Percentiles rank a stretch among this genome's conserved stretches.
These are phyloP conservation scores for Euphrasia arctica DNA, from an alignment of 305 asterid species.

Conservation along the genomic window DNA sequence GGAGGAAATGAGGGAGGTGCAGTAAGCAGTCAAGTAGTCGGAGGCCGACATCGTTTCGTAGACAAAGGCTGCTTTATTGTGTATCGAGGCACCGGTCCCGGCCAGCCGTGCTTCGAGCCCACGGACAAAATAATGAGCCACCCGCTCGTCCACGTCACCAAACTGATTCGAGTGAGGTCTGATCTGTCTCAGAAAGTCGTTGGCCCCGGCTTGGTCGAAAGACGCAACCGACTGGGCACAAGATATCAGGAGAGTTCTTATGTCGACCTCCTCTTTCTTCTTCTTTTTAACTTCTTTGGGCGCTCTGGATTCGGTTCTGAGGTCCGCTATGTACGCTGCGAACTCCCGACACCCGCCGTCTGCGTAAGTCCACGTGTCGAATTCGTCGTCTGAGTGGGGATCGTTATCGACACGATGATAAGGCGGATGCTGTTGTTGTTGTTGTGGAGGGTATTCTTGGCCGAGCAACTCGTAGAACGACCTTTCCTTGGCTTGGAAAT, in stretches of 20 bases:
- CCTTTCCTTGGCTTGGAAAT: background rate
- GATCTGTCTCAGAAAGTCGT: background rate
- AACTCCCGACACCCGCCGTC: background rate
- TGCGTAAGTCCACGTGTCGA: no score
- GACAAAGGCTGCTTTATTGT: background rate
- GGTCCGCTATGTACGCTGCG: background rate
- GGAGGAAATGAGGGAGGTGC: background rate
- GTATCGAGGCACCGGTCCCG: background rate
- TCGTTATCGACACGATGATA: no score
- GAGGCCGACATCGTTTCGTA: background rate
- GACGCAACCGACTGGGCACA: background rate
- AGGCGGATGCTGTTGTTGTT: no score
- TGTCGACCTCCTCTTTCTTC: background rate
- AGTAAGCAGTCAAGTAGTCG: background rate
- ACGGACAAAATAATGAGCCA: background rate
- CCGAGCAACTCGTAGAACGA: conserved; percentile 2
- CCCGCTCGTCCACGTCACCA: background rate
- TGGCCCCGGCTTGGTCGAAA: background rate
- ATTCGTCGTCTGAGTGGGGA: no score
- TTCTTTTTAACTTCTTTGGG: background rate
- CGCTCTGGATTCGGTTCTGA: background rate
- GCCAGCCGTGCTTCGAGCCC: background rate
- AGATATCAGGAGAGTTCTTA: background rate
- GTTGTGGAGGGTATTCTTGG: background rate
- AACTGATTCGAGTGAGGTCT: background rate